Evolutionary conservation across 2,329 filamentous ascomycete species (phyloP), one percentile per base, ranked within the genome.

Genomic region (Penicillium sp.): DNA sequence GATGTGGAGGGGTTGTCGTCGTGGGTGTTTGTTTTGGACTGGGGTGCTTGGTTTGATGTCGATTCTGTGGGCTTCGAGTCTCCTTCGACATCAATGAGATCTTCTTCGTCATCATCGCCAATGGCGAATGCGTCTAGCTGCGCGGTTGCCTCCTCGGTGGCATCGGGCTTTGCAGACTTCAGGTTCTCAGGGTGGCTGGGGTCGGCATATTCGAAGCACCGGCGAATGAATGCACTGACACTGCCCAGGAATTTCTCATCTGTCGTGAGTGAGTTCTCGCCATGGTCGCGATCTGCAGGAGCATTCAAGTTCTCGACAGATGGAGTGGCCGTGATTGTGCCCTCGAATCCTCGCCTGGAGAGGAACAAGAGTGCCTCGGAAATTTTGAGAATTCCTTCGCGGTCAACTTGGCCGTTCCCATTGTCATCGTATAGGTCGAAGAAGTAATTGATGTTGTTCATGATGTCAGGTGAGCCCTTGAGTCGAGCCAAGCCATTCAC

Each of bases 151-250:
- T 72, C 60, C 42, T 61, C 60, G 29, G 65, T 55, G 31, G 63
- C 36, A 13, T 72, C 67, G 36, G 73, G 71, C 9, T 74, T 58
- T 24, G 50, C 48, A 13, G 57, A 45, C 40, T 73, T 73, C 55
- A 85, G 80, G 59, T 86, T 82, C 69, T 82, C 81, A 1, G 88
- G 86, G 59, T 89, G 88, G 67, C 95, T 93, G 1, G 94, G 93
- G 67, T 99, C 94, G 5, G 94, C 94, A 68, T 99, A 99, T 74
- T 99, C 94, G 62, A 99, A 99, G 73, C 94, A 99, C 55, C 94
- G 84, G 60, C 92, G 84, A 56, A 97, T 99, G 69, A 99, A 99
- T 2, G 92, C 92, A 63, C 91, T 96, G 48, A 99, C 92, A 58
- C 92, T 96, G 57, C 88, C 90, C 24, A 99, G 77, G 68, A 99